These are phyloP conservation scores for Zygosaccharomyces siamensis DNA, from an alignment of 805 yeast species.

Conservation along the genomic window DNA sequence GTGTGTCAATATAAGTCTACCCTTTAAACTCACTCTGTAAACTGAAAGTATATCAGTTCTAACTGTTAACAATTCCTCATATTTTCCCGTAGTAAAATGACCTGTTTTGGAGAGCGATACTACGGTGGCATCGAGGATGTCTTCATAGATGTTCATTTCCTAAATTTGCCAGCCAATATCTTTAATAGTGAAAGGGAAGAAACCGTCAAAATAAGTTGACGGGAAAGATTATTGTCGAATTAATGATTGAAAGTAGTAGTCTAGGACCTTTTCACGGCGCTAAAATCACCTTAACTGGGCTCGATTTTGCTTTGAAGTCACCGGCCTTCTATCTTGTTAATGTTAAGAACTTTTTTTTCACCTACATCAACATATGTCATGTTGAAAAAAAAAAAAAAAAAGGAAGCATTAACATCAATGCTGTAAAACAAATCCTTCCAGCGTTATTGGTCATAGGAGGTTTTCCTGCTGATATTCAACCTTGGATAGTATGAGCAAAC, in stretches of 20 bases:
- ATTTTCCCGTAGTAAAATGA: constrained; percentile 38
- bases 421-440: background rate
- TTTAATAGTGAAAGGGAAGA: background rate
- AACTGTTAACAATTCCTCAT: constrained; percentile 58
- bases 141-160: constrained; percentile 79
- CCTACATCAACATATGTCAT: background rate
- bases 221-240: background rate
- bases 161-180: background rate
- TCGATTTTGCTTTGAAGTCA: background rate
- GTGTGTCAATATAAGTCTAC: constrained; percentile 39
- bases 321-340: background rate
- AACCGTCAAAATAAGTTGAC: background rate
- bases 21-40: constrained; percentile 20
- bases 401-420: no score
- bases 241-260: background rate
- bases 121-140: constrained; percentile 69
- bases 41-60: constrained; percentile 57
- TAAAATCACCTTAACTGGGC: background rate
- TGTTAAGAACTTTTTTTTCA: background rate
- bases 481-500: constrained; percentile 15
- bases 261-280: background rate
- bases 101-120: constrained; percentile 58
- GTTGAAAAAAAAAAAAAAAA: background rate
- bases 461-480: background rate
- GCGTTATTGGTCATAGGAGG: background rate